These are phyloP conservation scores for Russula sp. DNA, from an alignment of 768 basidiomycete species.

Conservation along the genomic window DNA sequence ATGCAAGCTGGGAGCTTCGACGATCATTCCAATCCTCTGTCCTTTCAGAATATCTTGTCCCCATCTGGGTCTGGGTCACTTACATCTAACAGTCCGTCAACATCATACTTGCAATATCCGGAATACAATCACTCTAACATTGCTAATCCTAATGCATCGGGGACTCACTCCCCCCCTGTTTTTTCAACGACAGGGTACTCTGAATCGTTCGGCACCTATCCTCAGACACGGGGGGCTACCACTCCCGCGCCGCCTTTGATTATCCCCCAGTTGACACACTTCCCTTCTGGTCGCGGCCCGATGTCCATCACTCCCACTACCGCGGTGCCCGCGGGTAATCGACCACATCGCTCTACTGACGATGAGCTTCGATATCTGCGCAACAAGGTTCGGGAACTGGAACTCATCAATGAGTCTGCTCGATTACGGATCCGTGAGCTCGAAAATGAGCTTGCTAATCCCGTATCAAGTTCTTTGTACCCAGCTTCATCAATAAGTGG, in stretches of 20 bases:
- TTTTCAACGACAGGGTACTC: conserved; percentile 20
- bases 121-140: conserved; percentile 21
- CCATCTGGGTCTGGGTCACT: conserved; percentile 18
- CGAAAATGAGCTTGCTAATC: conserved; percentile 37
- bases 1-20: conserved; percentile 16
- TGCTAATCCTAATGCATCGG: conserved; percentile 18
- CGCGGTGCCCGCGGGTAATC: conserved; percentile 21
- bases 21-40: conserved; percentile 13
- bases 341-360: conserved; percentile 29
- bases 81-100: conserved; percentile 15
- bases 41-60: conserved; percentile 19
- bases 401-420: conserved; percentile 48
- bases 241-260: conserved; percentile 9
- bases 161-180: conserved; percentile 14
- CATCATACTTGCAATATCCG: conserved; percentile 20
- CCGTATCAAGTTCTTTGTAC: conserved; percentile 22
- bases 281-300: conserved; percentile 25
- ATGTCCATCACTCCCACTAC: conserved; percentile 23
- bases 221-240: conserved; percentile 12
- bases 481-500: conserved; percentile 21
- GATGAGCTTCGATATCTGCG: conserved; percentile 51
- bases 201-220: conserved; percentile 18
- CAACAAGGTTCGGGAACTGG: conserved; percentile 53
- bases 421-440: conserved; percentile 42
- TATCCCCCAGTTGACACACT: conserved; percentile 20